Conservation (phyloP, 306 rosid species). For the Comarum palustre region DNA sequence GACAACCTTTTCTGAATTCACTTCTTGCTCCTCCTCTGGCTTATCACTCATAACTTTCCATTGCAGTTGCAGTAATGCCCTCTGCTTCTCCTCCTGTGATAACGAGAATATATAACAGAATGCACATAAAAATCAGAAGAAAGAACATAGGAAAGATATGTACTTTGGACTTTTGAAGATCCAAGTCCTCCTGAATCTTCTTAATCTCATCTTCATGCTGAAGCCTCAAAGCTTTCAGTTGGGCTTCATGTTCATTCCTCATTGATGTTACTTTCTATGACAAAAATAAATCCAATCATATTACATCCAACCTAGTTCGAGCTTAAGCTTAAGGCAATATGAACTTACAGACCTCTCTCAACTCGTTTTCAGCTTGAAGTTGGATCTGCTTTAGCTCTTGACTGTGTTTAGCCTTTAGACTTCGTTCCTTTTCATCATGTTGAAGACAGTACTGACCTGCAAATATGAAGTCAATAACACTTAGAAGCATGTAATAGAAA, state of each 20-base stretch:
- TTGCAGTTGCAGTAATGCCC: conserved; percentile 87
- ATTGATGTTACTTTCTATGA: conserved; percentile 56
- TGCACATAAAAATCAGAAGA: conserved; percentile 4
- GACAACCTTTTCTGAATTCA: conserved; percentile 72
- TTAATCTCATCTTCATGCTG: conserved; percentile 78
- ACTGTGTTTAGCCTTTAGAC: conserved; percentile 49
- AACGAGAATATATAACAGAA: conserved; percentile 20
- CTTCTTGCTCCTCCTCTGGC: conserved; percentile 83
- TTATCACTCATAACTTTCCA: conserved; percentile 96
- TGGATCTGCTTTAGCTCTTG: conserved; percentile 59
- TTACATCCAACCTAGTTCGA: not conserved
- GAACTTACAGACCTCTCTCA: conserved; percentile 58
- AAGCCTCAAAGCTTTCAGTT: conserved; percentile 63
- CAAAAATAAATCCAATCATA: conserved; percentile 16
- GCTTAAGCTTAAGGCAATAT: conserved; percentile 14
- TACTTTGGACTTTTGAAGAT: conserved; percentile 88
- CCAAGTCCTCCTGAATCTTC: conserved; percentile 83
- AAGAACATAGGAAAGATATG: conserved; percentile 22
- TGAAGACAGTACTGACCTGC: conserved; percentile 65
- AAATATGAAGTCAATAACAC: conserved; percentile 23
- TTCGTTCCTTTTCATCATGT: conserved; percentile 50
- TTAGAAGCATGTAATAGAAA: not conserved
- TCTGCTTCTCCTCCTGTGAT: conserved; percentile 88
- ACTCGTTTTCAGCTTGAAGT: conserved; percentile 66
- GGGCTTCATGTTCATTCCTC: conserved; percentile 77